Percentiles rank a stretch among this genome's conserved stretches.
phyloP scores from a whole-genome alignment of 768 basidiomycete genomes.

The Serendipita sp. region DNA sequence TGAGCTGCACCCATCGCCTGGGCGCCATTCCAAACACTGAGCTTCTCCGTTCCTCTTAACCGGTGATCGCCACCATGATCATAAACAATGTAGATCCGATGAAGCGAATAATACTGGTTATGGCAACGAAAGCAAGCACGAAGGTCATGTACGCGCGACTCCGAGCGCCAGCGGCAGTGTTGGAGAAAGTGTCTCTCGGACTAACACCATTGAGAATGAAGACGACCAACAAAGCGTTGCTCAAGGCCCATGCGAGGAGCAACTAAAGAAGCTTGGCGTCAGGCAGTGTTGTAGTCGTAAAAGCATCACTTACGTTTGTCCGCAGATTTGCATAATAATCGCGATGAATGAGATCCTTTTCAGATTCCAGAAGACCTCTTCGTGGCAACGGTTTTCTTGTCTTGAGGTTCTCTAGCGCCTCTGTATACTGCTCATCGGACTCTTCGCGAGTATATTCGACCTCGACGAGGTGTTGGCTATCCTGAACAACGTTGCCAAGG shows the following conservation, averaged over 20 bases:
- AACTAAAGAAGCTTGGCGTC: conserved; percentile 2
- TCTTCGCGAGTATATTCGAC: conserved; percentile 77
- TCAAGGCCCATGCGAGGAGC: background rate
- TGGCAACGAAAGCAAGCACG: conserved; percentile 65
- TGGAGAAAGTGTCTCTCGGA: conserved; percentile 43
- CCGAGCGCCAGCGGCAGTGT: conserved; percentile 31
- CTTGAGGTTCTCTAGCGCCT: conserved; percentile 60
- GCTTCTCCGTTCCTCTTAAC: conserved; percentile 17
- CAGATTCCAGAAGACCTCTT: conserved; percentile 27
- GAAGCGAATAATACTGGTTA: conserved; percentile 54
- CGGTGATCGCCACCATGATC: conserved; percentile 35
- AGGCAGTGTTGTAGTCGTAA: conserved; percentile 13
- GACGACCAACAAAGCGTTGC: conserved; percentile 50
- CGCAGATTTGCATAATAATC: conserved; percentile 82
- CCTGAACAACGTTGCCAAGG: conserved; percentile 69
- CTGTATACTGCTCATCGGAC: conserved; percentile 70
- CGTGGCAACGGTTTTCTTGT: conserved; percentile 30
- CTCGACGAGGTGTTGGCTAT: conserved; percentile 68
- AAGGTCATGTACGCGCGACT: conserved; percentile 60
- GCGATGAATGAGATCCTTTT: conserved; percentile 58
- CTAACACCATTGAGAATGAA: conserved; percentile 50
- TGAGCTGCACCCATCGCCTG: background rate
- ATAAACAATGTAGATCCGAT: conserved; percentile 42
- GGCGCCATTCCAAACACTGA: background rate
- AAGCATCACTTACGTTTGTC: conserved; percentile 40